Evolutionary conservation across 495 filamentous ascomycete species (phyloP).

Genomic region (Rostrohypoxylon terebratum): DNA sequence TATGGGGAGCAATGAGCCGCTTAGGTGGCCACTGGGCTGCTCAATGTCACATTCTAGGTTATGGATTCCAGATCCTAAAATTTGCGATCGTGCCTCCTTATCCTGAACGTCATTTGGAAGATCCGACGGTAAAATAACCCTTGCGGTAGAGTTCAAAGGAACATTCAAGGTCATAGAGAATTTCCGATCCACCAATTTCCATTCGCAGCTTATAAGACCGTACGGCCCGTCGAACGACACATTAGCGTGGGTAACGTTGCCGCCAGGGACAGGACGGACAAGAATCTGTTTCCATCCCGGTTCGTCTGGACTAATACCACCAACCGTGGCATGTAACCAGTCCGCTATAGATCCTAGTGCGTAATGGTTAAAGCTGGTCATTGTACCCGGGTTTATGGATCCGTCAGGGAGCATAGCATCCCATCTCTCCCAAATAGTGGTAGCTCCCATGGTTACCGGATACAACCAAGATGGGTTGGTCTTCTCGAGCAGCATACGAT

Average conservation of each 20-base stretch:
- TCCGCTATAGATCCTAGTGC: slow-evolving; percentile 57
- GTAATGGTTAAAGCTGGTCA: slow-evolving; percentile 67
- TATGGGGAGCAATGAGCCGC: slow-evolving; percentile 3
- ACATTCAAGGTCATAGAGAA: slow-evolving; percentile 25
- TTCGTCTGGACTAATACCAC: slow-evolving; percentile 26
- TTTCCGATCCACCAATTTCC: slow-evolving; percentile 20
- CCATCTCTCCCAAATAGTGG: background rate
- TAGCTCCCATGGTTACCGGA: background rate
- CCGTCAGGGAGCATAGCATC: background rate
- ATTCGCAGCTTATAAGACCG: slow-evolving; percentile 17
- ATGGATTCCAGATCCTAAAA: slow-evolving; percentile 15
- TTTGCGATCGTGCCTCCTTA: background rate
- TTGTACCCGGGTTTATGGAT: slow-evolving; percentile 38
- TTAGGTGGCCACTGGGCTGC: slow-evolving; percentile 24
- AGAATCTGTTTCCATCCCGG: slow-evolving; percentile 42
- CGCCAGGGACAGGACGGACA: slow-evolving; percentile 41
- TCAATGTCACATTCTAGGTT: slow-evolving; percentile 6
- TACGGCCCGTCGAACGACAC: slow-evolving; percentile 26
- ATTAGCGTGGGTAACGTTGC: slow-evolving; percentile 30
- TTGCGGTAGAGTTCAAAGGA: background rate
- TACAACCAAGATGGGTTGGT: background rate
- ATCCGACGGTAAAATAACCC: background rate
- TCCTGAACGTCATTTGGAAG: background rate
- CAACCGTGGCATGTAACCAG: slow-evolving; percentile 42
- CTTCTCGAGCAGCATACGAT: slow-evolving; percentile 3